Conservation (phyloP, 148 eudicot species). For the Oxyria digyna region DNA sequence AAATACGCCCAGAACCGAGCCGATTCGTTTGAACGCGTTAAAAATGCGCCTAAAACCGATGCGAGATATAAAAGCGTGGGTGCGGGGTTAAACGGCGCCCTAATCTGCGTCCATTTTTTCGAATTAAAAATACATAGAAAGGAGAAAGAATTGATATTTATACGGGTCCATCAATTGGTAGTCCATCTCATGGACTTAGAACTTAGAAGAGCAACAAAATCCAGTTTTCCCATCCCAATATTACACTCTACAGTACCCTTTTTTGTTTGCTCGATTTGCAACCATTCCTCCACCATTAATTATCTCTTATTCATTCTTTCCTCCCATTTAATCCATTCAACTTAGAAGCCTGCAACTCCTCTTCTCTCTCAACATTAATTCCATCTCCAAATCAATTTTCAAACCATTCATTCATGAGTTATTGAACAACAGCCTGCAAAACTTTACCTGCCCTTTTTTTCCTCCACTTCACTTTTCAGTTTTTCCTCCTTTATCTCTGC, state of each 20-base stretch:
- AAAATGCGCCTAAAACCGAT: too few species aligned
- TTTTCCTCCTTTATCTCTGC: not conserved
- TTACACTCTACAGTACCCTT: constrained; percentile 31
- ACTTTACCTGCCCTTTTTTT: not conserved
- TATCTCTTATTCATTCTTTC: not conserved
- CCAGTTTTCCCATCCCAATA: constrained; percentile 19
- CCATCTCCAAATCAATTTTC: not conserved
- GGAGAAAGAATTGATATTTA: not conserved
- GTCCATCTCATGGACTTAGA: not conserved
- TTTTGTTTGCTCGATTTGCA: constrained; percentile 44
- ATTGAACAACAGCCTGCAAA: not conserved
- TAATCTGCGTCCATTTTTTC: too few species aligned
- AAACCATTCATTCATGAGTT: not conserved
- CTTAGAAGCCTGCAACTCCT: constrained; percentile 20
- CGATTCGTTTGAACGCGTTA: too few species aligned
- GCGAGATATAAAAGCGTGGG: too few species aligned
- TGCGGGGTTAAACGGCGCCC: too few species aligned
- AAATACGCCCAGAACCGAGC: too few species aligned
- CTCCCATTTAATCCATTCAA: not conserved
- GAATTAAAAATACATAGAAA: not conserved
- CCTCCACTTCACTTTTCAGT: not conserved
- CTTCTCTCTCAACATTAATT: constrained; percentile 20
- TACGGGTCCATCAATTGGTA: not conserved
- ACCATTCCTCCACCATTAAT: constrained; percentile 18
- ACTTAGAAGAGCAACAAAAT: not conserved